Evolutionary conservation across 2,329 filamentous ascomycete genomes (phyloP).

Genomic region (Fonsecaea monophora): DNA sequence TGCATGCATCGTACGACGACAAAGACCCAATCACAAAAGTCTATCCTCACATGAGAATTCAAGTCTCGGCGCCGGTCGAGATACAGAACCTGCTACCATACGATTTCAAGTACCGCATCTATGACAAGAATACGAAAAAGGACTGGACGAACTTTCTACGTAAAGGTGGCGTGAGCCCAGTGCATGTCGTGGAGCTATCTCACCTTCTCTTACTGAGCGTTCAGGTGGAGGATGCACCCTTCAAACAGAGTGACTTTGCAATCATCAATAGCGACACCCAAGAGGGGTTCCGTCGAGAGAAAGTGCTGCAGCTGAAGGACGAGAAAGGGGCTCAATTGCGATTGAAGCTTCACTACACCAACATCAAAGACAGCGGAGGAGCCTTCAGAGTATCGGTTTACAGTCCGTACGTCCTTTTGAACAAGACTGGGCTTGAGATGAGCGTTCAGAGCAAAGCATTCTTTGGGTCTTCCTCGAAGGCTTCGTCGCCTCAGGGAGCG

Average conservation of each 20-base stretch:
- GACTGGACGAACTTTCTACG: constrained; percentile 98
- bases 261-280: constrained; percentile 92
- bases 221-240: constrained; percentile 94
- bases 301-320: constrained; percentile 80
- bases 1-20: constrained; percentile 83
- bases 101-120: constrained; percentile 99
- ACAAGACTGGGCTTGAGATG: constrained; percentile 90
- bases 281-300: constrained; percentile 87
- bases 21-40: constrained; percentile 80
- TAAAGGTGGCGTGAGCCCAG: constrained; percentile 94
- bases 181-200: constrained; percentile 95
- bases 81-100: constrained; percentile 94
- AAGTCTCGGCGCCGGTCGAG: constrained; percentile 89
- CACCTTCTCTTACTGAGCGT: constrained; percentile 91
- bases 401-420: constrained; percentile 92
- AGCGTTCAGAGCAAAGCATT: constrained; percentile 88
- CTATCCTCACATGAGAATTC: constrained; percentile 94
- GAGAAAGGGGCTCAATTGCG: constrained; percentile 78
- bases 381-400: constrained; percentile 96
- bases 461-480: constrained; percentile 79
- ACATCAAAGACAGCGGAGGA: constrained; percentile 87
- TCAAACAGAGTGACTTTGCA: constrained; percentile 93
- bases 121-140: constrained; percentile 97
- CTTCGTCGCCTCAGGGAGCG: constrained; percentile 80
- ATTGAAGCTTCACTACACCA: constrained; percentile 87